A percentile compares a stretch with the other conserved stretches of the same genome.
phyloP scores from a whole-genome alignment of 257 asterid species.

The Rauvolfia tetraphylla region DNA sequence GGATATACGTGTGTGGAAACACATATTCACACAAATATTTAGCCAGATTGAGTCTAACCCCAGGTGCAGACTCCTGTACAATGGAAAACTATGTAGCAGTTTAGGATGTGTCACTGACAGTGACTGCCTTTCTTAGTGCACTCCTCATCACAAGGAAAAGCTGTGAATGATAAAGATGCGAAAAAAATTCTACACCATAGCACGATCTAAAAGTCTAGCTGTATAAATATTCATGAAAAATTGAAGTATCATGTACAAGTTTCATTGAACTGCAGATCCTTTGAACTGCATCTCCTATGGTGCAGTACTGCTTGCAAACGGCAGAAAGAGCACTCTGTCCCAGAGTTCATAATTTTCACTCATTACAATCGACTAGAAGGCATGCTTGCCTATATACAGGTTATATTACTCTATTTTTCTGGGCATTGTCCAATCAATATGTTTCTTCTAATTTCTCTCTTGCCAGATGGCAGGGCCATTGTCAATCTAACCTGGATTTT shows the following conservation, averaged over 20 bases:
- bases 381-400: conserved; percentile 29
- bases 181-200: too few relatives aligned
- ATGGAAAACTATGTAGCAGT: background rate
- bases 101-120: background rate
- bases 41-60: background rate
- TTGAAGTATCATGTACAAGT: conserved; percentile 16
- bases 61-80: background rate
- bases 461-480: conserved; percentile 11
- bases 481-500: conserved; percentile 29
- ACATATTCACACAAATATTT: background rate
- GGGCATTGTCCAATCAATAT: conserved; percentile 14
- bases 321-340: conserved; percentile 11
- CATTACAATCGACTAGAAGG: conserved; percentile 7
- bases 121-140: background rate
- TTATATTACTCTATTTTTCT: conserved; percentile 20
- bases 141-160: background rate
- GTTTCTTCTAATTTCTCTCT: conserved; percentile 20
- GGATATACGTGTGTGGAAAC: background rate
- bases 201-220: background rate
- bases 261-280: conserved; percentile 8
- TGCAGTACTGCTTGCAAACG: background rate
- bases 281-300: background rate
- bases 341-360: conserved; percentile 3
- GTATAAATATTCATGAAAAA: conserved; percentile 7
- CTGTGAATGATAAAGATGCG: background rate